phyloP scores from a whole-genome alignment of 768 basidiomycete genomes.

The Mycena latifolia region DNA sequence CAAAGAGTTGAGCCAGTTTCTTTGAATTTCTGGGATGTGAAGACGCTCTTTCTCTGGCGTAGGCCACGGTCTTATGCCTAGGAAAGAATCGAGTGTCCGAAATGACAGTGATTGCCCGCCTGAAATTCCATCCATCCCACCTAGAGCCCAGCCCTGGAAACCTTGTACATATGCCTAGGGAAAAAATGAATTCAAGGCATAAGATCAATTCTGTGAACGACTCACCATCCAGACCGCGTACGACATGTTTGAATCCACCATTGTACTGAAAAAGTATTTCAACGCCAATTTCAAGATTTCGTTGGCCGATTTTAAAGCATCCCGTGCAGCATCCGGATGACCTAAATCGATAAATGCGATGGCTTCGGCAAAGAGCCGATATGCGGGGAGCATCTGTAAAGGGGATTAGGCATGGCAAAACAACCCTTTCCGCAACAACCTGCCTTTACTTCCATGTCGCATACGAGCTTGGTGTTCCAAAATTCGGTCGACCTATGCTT shows the following conservation, averaged over 20 bases:
- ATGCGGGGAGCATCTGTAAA: slow-evolving; percentile 17
- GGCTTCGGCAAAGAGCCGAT: slow-evolving; percentile 18
- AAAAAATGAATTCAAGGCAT: background rate
- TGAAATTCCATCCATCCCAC: slow-evolving; percentile 17
- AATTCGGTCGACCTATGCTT: slow-evolving; percentile 20
- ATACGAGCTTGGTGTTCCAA: slow-evolving; percentile 29
- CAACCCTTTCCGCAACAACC: background rate
- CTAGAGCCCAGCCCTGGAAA: slow-evolving; percentile 26
- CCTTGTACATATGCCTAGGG: slow-evolving; percentile 28
- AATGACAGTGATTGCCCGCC: slow-evolving; percentile 27
- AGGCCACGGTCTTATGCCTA: slow-evolving; percentile 23
- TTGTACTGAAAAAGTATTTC: slow-evolving; percentile 21
- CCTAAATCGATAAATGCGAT: slow-evolving; percentile 15
- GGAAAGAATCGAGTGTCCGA: slow-evolving; percentile 26
- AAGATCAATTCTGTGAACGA: background rate
- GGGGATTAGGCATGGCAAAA: background rate
- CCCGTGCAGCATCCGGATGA: slow-evolving; percentile 1
- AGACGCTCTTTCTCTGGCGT: slow-evolving; percentile 20
- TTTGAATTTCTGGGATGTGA: slow-evolving; percentile 17
- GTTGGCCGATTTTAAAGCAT: slow-evolving; percentile 18
- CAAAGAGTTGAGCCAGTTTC: slow-evolving; percentile 18
- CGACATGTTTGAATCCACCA: slow-evolving; percentile 24
- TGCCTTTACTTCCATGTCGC: slow-evolving; percentile 23
- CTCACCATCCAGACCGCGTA: slow-evolving; percentile 24
- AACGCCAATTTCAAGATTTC: slow-evolving; percentile 14